Percentiles rank a stretch among this genome's conserved stretches.
Evolutionary conservation across 805 yeast genomes (phyloP).

Genomic region (Myxozyma udenii): DNA sequence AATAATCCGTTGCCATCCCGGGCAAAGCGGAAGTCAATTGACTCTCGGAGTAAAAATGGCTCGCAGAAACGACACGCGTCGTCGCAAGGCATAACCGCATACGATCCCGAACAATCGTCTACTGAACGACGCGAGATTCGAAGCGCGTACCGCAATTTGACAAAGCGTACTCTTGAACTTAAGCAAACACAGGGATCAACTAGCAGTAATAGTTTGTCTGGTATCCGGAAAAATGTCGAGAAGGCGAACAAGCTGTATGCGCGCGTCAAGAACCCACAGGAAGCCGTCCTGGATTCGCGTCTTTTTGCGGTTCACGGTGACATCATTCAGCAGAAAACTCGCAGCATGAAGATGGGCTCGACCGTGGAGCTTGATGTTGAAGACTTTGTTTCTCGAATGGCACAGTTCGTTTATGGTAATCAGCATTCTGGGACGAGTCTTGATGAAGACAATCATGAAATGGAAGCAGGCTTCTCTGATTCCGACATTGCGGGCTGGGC

Average conservation of each 20-base stretch:
- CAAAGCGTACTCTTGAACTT: constrained; percentile 14
- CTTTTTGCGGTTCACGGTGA: constrained; percentile 21
- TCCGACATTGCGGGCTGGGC: constrained; percentile 18
- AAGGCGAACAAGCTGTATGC: constrained; percentile 18
- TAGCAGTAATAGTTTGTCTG: constrained; percentile 4
- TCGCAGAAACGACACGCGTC: background rate
- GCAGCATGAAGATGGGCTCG: constrained; percentile 21
- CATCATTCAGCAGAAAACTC: constrained; percentile 13
- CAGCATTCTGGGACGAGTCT: background rate
- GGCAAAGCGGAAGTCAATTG: background rate
- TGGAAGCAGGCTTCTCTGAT: constrained; percentile 10
- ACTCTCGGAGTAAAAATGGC: background rate
- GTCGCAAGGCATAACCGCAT: background rate
- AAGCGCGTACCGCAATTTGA: constrained; percentile 14
- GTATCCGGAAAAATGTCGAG: constrained; percentile 7
- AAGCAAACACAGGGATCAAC: constrained; percentile 8
- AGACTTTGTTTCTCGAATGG: constrained; percentile 14
- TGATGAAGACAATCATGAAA: constrained; percentile 7
- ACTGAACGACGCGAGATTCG: constrained; percentile 19
- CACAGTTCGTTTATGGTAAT: constrained; percentile 9
- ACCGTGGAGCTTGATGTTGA: constrained; percentile 24
- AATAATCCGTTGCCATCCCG: background rate
- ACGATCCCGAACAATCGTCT: constrained; percentile 19
- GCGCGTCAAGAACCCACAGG: constrained; percentile 22
- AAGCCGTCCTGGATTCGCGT: constrained; percentile 27